phyloP scores from a whole-genome alignment of 2,329 filamentous ascomycete genomes.

The Orbilia oligospora region DNA sequence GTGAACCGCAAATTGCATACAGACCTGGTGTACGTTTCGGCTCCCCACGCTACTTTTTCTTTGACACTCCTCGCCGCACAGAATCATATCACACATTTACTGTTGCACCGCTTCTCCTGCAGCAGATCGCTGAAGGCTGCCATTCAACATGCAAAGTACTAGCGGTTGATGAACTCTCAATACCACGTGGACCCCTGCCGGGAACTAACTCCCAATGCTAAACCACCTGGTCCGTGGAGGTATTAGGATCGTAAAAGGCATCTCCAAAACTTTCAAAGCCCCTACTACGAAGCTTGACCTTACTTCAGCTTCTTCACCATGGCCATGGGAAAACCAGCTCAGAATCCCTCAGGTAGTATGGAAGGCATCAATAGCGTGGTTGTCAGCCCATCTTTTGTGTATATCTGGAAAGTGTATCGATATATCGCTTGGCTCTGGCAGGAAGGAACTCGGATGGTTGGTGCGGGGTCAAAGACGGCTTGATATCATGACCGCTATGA shows the following conservation, averaged over 20 bases:
- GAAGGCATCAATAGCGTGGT: slow-evolving; percentile 48
- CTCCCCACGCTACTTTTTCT: slow-evolving; percentile 6
- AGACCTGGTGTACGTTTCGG: slow-evolving; percentile 9
- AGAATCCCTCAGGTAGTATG: slow-evolving; percentile 35
- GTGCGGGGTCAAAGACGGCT: slow-evolving; percentile 36
- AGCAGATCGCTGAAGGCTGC: slow-evolving; percentile 57
- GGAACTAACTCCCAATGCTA: background rate
- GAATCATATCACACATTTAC: background rate
- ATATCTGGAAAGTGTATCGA: slow-evolving; percentile 51
- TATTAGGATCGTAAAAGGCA: slow-evolving; percentile 44
- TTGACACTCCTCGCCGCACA: background rate
- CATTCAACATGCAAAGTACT: slow-evolving; percentile 34
- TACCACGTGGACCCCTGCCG: slow-evolving; percentile 45
- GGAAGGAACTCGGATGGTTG: slow-evolving; percentile 28
- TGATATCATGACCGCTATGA: slow-evolving; percentile 12
- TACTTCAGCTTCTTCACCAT: slow-evolving; percentile 28
- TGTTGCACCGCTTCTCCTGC: background rate
- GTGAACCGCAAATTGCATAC: slow-evolving; percentile 29
- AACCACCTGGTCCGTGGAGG: background rate
- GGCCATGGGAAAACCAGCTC: slow-evolving; percentile 43
- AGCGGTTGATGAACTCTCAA: slow-evolving; percentile 21
- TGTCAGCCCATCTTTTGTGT: slow-evolving; percentile 38
- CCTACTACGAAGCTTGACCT: slow-evolving; percentile 2
- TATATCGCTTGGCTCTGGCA: slow-evolving; percentile 22
- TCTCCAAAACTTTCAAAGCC: slow-evolving; percentile 32